These are phyloP conservation scores for Podaxis sp. DNA, from an alignment of 768 basidiomycete species.

Conservation along the genomic window DNA sequence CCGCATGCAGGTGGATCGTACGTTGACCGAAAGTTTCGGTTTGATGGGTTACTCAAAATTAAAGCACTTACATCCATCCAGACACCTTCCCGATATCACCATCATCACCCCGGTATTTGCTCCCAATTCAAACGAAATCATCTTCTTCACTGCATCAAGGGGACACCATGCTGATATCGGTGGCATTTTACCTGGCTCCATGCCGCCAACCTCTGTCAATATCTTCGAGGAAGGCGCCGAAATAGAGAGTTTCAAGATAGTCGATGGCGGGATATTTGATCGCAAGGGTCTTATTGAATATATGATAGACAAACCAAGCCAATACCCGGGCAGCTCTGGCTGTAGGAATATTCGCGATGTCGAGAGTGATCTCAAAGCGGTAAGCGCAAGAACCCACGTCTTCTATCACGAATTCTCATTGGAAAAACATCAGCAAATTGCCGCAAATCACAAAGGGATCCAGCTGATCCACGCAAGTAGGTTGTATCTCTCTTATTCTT, in stretches of 20 bases:
- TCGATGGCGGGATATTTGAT: constrained; percentile 78
- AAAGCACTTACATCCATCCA: constrained; percentile 12
- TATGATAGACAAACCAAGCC: constrained; percentile 78
- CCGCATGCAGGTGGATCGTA: constrained; percentile 87
- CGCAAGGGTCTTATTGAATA: constrained; percentile 66
- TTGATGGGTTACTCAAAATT: background rate
- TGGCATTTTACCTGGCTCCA: constrained; percentile 88
- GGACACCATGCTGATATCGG: constrained; percentile 96
- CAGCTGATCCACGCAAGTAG: constrained; percentile 77
- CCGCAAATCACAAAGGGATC: constrained; percentile 90
- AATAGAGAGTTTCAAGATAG: constrained; percentile 89
- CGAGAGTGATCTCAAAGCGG: constrained; percentile 89
- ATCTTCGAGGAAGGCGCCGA: constrained; percentile 95
- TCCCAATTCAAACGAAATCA: constrained; percentile 59
- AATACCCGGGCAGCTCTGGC: constrained; percentile 82
- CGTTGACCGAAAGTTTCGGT: constrained; percentile 24
- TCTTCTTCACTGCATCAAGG: constrained; percentile 90
- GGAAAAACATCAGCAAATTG: constrained; percentile 65
- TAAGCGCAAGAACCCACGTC: constrained; percentile 29
- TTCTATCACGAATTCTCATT: constrained; percentile 1
- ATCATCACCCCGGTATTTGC: constrained; percentile 92
- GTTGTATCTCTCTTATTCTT: constrained; percentile 17
- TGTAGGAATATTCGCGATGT: constrained; percentile 86
- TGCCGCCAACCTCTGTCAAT: constrained; percentile 90
- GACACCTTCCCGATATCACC: constrained; percentile 73